Conservation (phyloP, 2,329 filamentous ascomycete genomes). For the Aspergillus sp. region DNA sequence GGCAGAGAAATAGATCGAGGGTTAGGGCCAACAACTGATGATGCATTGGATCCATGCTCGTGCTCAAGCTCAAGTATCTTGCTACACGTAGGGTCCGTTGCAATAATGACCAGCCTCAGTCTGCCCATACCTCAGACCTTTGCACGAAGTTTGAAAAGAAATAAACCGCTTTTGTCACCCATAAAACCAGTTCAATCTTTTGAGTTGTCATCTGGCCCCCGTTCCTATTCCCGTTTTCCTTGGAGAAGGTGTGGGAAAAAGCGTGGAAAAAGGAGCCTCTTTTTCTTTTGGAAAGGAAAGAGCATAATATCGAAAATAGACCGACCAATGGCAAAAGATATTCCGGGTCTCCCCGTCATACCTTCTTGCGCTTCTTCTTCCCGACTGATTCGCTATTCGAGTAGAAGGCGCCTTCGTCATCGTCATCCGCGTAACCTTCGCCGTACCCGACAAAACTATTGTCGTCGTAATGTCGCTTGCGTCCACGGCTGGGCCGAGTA, state of each 20-base stretch:
- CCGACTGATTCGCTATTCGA: constrained; percentile 37
- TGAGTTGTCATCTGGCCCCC: constrained; percentile 30
- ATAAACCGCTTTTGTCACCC: constrained; percentile 15
- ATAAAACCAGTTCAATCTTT: constrained; percentile 7
- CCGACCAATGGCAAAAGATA: background rate
- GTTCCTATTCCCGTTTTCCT: constrained; percentile 37
- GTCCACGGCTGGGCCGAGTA: constrained; percentile 37
- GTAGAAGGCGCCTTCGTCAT: constrained; percentile 36
- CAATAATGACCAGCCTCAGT: background rate
- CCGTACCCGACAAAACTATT: constrained; percentile 45
- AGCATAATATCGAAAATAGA: background rate
- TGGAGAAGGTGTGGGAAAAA: constrained; percentile 21
- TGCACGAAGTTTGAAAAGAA: constrained; percentile 12
- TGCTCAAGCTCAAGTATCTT: background rate
- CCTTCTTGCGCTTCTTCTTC: constrained; percentile 45
- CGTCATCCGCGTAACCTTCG: constrained; percentile 44
- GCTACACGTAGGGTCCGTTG: background rate
- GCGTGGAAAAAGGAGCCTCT: too few species aligned
- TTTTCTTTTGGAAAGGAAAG: background rate
- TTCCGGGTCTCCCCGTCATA: constrained; percentile 14
- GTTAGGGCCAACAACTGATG: background rate
- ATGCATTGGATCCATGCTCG: background rate
- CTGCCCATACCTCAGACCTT: constrained; percentile 5
- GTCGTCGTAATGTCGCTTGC: constrained; percentile 45
- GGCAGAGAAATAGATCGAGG: constrained; percentile 16